These are phyloP conservation scores for Blastobotrys malaysiensis DNA, from an alignment of 1,139 yeast species.

Conservation along the genomic window DNA sequence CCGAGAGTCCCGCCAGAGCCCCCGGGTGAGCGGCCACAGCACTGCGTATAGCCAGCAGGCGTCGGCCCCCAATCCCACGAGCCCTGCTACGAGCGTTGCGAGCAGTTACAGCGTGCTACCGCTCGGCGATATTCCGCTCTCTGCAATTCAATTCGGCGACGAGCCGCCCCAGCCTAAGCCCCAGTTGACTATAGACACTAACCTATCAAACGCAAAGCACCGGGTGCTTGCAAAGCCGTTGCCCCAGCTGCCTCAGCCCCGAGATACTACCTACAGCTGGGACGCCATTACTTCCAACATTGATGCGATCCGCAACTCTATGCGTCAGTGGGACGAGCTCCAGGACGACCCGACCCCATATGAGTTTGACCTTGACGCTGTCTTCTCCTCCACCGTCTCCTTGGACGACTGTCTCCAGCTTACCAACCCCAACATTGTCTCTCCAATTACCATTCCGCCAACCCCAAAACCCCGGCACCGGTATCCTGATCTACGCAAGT, in stretches of 20 bases:
- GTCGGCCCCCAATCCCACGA: too few relatives aligned
- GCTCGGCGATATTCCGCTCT: background rate
- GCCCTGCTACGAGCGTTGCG: too few relatives aligned
- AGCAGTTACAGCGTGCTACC: background rate
- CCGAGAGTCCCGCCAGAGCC: too few relatives aligned
- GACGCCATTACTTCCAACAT: slow-evolving; percentile 21
- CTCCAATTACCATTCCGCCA: background rate
- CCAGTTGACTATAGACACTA: background rate
- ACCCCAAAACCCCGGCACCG: background rate
- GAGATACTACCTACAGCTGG: slow-evolving; percentile 18
- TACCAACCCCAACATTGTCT: background rate
- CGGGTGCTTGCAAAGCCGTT: background rate
- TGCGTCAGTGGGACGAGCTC: slow-evolving; percentile 16
- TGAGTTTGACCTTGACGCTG: slow-evolving; percentile 1
- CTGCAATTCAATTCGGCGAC: background rate
- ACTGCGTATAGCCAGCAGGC: too few relatives aligned
- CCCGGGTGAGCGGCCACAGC: too few relatives aligned
- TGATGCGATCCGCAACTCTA: slow-evolving; percentile 15
- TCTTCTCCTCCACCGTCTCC: slow-evolving; percentile 1
- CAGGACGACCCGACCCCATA: slow-evolving; percentile 7
- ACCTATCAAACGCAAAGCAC: background rate
- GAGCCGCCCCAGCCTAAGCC: background rate
- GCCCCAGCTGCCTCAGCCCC: background rate
- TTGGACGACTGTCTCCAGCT: slow-evolving; percentile 1
- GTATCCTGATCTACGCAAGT: background rate